These are phyloP conservation scores for Leishmania tropica DNA, from an alignment of 208 protist genomes.

Conservation along the genomic window DNA sequence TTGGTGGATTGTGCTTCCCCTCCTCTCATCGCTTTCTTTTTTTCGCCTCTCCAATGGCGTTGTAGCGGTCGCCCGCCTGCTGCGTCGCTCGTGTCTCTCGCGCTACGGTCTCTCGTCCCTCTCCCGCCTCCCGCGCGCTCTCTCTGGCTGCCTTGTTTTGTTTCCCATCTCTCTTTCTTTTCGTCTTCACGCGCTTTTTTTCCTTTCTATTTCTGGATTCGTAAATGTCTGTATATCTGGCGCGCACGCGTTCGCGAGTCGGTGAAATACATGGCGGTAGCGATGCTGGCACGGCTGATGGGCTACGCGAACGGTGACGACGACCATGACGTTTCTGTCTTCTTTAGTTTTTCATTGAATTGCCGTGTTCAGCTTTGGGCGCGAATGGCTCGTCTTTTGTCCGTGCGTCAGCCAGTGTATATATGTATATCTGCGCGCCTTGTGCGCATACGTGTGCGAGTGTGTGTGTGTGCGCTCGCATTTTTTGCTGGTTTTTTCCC, in stretches of 20 bases:
- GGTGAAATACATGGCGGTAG: neutral
- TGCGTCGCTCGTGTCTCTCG: neutral
- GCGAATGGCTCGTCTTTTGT: neutral
- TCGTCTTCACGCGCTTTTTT: neutral
- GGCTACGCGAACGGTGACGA: neutral
- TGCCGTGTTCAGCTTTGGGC: neutral
- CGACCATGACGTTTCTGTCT: neutral
- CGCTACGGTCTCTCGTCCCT: neutral
- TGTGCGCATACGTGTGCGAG: neutral
- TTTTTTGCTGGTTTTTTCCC: neutral
- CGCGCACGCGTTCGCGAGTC: neutral
- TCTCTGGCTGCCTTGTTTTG: neutral
- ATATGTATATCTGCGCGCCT: neutral
- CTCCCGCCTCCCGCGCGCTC: neutral
- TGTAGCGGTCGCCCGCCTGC: neutral
- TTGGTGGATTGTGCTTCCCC: neutral
- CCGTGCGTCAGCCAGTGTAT: neutral
- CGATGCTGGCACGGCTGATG: neutral
- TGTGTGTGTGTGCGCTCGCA: neutral
- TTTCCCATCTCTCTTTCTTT: neutral
- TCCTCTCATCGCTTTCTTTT: neutral
- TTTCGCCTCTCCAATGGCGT: neutral
- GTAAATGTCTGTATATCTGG: neutral
- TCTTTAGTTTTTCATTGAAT: neutral
- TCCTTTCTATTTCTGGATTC: neutral